Evolutionary conservation across 352 stramenopile genomes (phyloP), one percentile per base, ranked within the genome.

Genomic region (Blastocystis sp.): DNA sequence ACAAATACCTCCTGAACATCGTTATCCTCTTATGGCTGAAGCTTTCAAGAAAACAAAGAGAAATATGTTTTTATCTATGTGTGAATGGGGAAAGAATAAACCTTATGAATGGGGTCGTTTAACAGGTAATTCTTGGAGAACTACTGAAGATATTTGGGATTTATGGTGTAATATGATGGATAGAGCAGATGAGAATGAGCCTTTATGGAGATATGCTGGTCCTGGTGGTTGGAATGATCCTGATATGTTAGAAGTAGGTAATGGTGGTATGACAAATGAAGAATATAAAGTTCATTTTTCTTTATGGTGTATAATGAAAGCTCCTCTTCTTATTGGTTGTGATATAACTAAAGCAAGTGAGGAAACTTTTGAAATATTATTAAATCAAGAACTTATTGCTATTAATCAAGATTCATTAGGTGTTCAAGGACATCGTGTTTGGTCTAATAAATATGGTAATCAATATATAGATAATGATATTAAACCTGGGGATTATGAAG

Each of bases 201-300:
- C 55, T n/a, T 68, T 72, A 45, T 46, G 52, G 34, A 10, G 25
- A 24, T 72, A 62, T 27, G 69, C 67, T 11, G 67, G 67, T 24
- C 70, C 71, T 10, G 73, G 73, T 13, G 56, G 41, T 9, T 80
- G 49, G 49, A 77, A 78, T 33, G 73, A 79, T 66, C 69, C 72
- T 11, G 73, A 79, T 54, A 77, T 79, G 66, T 35, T 80, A 11
- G 52, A 76, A 47, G 68, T 79, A 4, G 72, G 71, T 5, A 76
- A 76, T 59, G 66, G 58, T 2, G 43, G 57, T 10, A 33, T 79
- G 25, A 67, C 57, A 18, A 0, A 44, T 11, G 57, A 39, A 2
- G 68, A 79, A 65, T 56, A 75, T 40, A 11, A 41, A 21, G 24
- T 42, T 11, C 73, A 79, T 37, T 77, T 79, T 59, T 58, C 68